A percentile compares a stretch with the other conserved stretches of the same genome.
Conservation (phyloP, 176 grass and related monocot species). For the Phoenix roebelenii region DNA sequence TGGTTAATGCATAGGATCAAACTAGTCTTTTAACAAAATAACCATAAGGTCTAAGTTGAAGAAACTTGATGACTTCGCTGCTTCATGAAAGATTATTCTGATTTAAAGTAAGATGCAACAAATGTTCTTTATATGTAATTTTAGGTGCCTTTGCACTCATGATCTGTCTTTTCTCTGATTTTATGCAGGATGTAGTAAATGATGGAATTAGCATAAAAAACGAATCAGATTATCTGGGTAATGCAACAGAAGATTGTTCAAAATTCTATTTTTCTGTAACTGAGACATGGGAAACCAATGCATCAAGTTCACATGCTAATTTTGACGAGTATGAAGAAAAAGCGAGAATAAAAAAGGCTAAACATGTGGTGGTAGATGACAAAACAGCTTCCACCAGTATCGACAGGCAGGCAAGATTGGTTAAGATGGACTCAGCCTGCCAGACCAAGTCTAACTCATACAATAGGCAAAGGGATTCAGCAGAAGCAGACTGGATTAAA, state of each 20-base stretch:
- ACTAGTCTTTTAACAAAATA: no score
- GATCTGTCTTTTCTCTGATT: no score
- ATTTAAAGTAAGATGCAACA: no score
- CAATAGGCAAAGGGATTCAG: slow-evolving; percentile 13
- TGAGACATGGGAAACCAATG: neutral
- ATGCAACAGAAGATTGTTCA: slow-evolving; percentile 3
- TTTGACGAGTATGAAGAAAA: slow-evolving; percentile 20
- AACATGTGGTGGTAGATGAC: slow-evolving; percentile 8
- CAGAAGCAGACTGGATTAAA: slow-evolving; percentile 26
- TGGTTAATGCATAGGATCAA: no score
- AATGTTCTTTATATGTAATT: no score
- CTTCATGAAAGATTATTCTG: no score
- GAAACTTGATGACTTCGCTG: no score
- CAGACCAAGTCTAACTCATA: slow-evolving; percentile 5
- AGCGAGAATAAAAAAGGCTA: slow-evolving; percentile 10
- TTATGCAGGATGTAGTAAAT: neutral
- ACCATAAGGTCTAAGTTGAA: no score
- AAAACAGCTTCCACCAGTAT: neutral
- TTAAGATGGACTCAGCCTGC: neutral
- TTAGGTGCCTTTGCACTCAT: no score
- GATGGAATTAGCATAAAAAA: slow-evolving; percentile 14
- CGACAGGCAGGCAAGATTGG: neutral
- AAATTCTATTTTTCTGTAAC: neutral
- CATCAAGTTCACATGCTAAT: slow-evolving; percentile 11
- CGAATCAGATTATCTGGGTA: slow-evolving; percentile 14